These are phyloP conservation scores for Cnidoscolus chayamansa DNA, from an alignment of 441 rosid species.

Conservation along the genomic window DNA sequence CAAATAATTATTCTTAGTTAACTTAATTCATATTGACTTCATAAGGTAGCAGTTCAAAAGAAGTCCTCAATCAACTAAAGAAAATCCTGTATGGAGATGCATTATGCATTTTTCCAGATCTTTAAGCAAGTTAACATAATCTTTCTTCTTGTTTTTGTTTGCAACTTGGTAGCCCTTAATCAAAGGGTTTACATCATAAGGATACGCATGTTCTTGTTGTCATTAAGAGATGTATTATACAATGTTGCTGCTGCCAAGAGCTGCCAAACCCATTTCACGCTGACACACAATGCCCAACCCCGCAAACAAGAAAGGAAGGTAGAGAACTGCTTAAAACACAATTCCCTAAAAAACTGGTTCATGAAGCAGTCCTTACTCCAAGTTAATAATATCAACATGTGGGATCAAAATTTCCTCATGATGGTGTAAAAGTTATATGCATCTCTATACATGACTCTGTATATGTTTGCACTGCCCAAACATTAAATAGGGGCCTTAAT, in stretches of 20 bases:
- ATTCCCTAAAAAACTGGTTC: not conserved
- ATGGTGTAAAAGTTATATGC: not conserved
- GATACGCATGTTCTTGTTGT: not conserved
- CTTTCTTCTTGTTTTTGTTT: not conserved
- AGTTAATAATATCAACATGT: not conserved
- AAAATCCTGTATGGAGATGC: not conserved
- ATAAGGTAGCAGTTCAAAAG: not conserved
- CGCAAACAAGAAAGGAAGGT: not conserved
- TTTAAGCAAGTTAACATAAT: not conserved
- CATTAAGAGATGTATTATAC: not conserved
- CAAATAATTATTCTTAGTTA: not conserved
- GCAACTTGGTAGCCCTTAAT: not conserved
- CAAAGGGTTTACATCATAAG: not conserved
- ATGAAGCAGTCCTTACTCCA: not conserved
- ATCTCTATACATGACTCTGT: not conserved
- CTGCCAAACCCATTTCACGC: not conserved
- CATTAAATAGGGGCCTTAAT: not conserved
- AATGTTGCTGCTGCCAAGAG: not conserved
- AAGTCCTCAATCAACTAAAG: not conserved
- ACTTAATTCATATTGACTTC: not conserved
- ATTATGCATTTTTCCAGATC: not conserved
- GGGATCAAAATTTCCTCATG: not conserved
- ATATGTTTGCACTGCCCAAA: not conserved
- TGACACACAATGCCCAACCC: not conserved
- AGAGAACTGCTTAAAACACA: too few relatives aligned